Evolutionary conservation across 129 eudicot genomes (phyloP).

Genomic region (Heracleum sosnowskyi): DNA sequence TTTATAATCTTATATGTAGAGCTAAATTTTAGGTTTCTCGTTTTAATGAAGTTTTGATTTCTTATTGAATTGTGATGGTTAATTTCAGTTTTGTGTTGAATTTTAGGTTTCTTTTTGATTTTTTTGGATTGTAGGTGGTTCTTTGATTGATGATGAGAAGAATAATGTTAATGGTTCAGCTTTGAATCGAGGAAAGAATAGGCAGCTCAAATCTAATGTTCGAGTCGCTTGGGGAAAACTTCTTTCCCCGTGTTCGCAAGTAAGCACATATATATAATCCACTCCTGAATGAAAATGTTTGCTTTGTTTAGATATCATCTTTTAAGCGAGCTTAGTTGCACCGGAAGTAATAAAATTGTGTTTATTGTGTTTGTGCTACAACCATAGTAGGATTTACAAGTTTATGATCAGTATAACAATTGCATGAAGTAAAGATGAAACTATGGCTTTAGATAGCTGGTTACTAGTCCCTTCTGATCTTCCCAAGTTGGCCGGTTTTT

Average conservation of each 20-base stretch:
- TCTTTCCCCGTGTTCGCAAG: conserved; percentile 77
- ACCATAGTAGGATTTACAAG: not conserved
- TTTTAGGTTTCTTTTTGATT: not conserved
- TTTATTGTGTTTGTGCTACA: not conserved
- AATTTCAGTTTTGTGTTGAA: not conserved
- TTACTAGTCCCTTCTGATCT: too few relatives aligned
- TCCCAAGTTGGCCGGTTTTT: too few relatives aligned
- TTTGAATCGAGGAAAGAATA: conserved; percentile 41
- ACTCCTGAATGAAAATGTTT: not conserved
- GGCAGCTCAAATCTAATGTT: conserved; percentile 42
- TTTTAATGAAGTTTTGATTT: not conserved
- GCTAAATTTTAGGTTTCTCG: not conserved
- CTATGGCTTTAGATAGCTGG: too few relatives aligned
- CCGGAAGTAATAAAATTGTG: not conserved
- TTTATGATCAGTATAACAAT: too few relatives aligned
- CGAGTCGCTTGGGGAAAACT: conserved; percentile 90
- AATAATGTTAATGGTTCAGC: conserved; percentile 26
- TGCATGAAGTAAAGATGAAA: too few relatives aligned
- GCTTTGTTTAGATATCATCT: not conserved
- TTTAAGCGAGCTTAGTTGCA: not conserved
- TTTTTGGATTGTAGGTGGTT: conserved; percentile 27
- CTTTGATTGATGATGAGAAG: conserved; percentile 45
- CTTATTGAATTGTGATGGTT: not conserved
- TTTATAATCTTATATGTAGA: too few relatives aligned
- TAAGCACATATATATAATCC: conserved; percentile 9